Evolutionary conservation across 2,329 filamentous ascomycete genomes (phyloP), one percentile per base, ranked within the genome.

Genomic region (Penicillium hordei): DNA sequence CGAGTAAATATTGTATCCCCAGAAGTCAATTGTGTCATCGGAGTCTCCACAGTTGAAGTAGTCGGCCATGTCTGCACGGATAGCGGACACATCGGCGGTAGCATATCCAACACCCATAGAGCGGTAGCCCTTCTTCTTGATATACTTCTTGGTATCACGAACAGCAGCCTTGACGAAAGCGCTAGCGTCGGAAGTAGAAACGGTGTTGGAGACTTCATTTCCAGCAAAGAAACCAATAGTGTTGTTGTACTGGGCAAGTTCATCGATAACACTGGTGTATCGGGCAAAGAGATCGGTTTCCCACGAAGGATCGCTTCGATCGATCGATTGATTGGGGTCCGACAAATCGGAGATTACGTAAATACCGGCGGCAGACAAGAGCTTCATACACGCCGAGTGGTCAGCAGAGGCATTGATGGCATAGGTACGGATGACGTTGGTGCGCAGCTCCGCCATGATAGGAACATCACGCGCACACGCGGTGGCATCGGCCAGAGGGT

Each of bases 1-100:
- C 43, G 91, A 95, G 84, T 97, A 97, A 79, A 97, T 95, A 83
- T 97, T 97, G 87, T 97, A 96, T 60, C 93, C 93, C 91, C 91
- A 97, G 82, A 93, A 97, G 77, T 97, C 93, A 64, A 97, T 94
- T 58, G 88, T 74, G 70, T 78, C 76, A 7, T 81, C 79, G 57
- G 85, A 76, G 58, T 57, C 51, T 31, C 91, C 89, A 72, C 93
- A 97, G 83, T 96, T 92, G 82, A 97, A 96, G 84, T 94, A 97
- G 72, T 91, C 80, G 65, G 90, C 90, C 69, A 96, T 86, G 69
- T 91, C 81, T 63, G 82, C 81, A 72, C 93, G 89, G 67, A 95
- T 95, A n/a, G 85, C 82, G 38, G 86, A 83, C 74, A 96, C 92
- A 69, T 97, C 93, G 76, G 93, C 93, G 77, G 93, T 93, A 63